These are phyloP conservation scores for Jimgerdemannia flammicorona DNA, from an alignment of 192 early-diverging fungal genomes.

Conservation along the genomic window DNA sequence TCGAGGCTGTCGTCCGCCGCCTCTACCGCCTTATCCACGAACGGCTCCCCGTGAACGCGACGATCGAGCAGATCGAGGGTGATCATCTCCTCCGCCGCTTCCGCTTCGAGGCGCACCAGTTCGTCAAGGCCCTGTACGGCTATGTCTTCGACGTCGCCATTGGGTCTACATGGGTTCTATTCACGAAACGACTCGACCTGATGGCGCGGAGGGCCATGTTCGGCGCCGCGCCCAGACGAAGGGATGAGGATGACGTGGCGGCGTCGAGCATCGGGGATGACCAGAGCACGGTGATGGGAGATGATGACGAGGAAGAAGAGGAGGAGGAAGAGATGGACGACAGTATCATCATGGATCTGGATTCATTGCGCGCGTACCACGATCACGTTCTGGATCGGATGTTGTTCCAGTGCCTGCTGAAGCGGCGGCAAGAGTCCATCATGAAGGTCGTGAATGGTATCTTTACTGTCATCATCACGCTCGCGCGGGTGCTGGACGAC, in stretches of 20 bases:
- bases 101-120: conserved; percentile 45
- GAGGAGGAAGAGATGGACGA: background rate
- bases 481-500: conserved; percentile 2
- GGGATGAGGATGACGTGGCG: background rate
- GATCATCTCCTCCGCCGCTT: conserved; percentile 28
- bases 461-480: conserved; percentile 25
- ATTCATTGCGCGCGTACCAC: conserved; percentile 36
- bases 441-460: conserved; percentile 34
- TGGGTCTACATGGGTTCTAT: conserved; percentile 35
- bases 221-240: background rate
- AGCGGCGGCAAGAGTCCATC: conserved; percentile 37
- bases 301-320: conserved; percentile 1
- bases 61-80: background rate
- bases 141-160: conserved; percentile 42
- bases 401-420: conserved; percentile 39
- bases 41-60: conserved; percentile 15
- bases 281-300: conserved; percentile 1
- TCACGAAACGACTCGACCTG: conserved; percentile 32
- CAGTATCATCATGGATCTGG: conserved; percentile 26
- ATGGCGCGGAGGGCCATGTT: conserved; percentile 12
- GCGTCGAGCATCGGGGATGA: conserved; percentile 11
- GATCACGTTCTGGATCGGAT: conserved; percentile 43
- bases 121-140: conserved; percentile 39
- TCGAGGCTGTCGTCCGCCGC: conserved; percentile 30
- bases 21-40: conserved; percentile 23